Conservation (phyloP, 805 yeast species). For the Dipodascopsis tothii region DNA sequence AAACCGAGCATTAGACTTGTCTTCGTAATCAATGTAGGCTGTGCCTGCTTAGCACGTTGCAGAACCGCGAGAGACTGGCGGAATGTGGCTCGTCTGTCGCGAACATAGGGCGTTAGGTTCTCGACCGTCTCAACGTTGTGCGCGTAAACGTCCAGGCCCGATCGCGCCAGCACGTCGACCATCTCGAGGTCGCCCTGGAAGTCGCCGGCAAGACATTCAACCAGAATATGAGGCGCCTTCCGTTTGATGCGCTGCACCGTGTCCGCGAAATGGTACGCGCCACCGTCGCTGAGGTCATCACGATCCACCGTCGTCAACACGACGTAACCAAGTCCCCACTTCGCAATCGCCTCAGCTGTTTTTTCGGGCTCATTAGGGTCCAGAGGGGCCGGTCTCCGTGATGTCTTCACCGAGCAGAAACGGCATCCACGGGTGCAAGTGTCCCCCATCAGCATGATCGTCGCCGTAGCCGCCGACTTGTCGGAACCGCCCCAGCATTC, state of each 20-base stretch:
- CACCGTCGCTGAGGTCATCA: constrained; percentile 90
- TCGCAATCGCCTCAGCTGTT: constrained; percentile 91
- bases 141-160: constrained; percentile 93
- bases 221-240: constrained; percentile 84
- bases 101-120: constrained; percentile 82
- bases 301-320: constrained; percentile 96
- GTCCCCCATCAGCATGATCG: constrained; percentile 96
- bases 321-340: constrained; percentile 98
- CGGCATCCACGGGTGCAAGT: constrained; percentile 99
- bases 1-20: constrained; percentile 94
- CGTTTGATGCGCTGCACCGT: constrained; percentile 78
- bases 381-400: constrained; percentile 74
- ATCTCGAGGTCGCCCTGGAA: constrained; percentile 81
- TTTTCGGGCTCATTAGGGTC: constrained; percentile 97
- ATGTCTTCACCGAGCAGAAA: constrained; percentile 93
- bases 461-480: constrained; percentile 88
- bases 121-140: constrained; percentile 97
- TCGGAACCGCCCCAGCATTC: constrained; percentile 98
- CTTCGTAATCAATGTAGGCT: constrained; percentile 73
- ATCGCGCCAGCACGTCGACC: constrained; percentile 70
- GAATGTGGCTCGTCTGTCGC: constrained; percentile 95
- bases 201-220: constrained; percentile 92
- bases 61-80: constrained; percentile 77
- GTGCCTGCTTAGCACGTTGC: constrained; percentile 68
- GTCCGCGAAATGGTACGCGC: constrained; percentile 80